These are phyloP conservation scores for Cercophora scortea DNA, from an alignment of 495 filamentous ascomycete genomes.

Conservation along the genomic window DNA sequence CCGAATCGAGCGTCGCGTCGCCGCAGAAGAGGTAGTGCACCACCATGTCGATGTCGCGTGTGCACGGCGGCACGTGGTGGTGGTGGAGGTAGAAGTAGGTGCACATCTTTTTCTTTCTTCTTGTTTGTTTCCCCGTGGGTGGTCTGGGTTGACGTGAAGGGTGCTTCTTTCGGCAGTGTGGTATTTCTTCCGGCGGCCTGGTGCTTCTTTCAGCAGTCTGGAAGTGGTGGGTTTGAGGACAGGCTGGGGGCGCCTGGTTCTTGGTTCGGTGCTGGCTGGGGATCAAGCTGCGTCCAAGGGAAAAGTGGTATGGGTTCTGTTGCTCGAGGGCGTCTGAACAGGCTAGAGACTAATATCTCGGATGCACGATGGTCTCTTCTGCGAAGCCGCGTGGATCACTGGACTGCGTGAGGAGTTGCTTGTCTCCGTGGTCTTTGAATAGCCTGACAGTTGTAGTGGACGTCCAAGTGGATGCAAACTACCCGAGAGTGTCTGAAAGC, in stretches of 20 bases:
- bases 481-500: too few relatives aligned
- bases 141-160: background rate
- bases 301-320: background rate
- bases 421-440: too few relatives aligned
- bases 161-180: background rate
- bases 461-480: too few relatives aligned
- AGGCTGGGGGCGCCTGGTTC: too few relatives aligned
- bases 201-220: too few relatives aligned
- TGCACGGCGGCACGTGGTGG: slow-evolving; percentile 33
- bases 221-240: too few relatives aligned
- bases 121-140: background rate
- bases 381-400: too few relatives aligned
- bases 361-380: background rate
- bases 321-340: background rate
- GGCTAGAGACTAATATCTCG: slow-evolving; percentile 3
- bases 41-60: slow-evolving; percentile 27
- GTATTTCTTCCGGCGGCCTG: too few relatives aligned
- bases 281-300: too few relatives aligned
- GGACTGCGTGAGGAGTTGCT: too few relatives aligned
- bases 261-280: too few relatives aligned
- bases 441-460: too few relatives aligned
- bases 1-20: slow-evolving; percentile 14
- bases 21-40: slow-evolving; percentile 35
- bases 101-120: slow-evolving; percentile 5
- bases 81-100: slow-evolving; percentile 15